Evolutionary conservation across 1,284 basidiomycete genomes (phyloP), one percentile per base, ranked within the genome.

Genomic region (Cutaneotrichosporon cutaneum): DNA sequence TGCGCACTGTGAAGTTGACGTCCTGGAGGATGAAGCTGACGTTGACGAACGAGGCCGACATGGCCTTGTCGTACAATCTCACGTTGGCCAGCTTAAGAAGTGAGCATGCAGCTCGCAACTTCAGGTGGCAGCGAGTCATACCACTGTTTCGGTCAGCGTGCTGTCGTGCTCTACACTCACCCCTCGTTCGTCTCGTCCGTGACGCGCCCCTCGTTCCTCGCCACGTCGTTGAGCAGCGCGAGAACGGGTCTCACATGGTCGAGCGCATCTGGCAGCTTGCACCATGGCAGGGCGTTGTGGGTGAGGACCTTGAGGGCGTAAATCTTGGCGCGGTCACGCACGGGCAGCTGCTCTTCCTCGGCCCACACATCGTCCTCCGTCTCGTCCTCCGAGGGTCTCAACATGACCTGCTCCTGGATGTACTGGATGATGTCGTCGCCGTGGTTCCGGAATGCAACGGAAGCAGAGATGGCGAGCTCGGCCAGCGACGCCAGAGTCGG

Each of bases 21-120:
- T 99, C 95, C 82, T 96, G 93, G 11, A 91, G 84, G 2, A 85
- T 85, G 58, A 92, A 82, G 0, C 89, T 90, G 18, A 97, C 73
- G 63, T 83, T 81, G 35, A 88, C 78, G 69, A 94, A 94, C 70
- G 86, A 85, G 16, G 80, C 80, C 14, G 82, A 71, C 18, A 93
- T 84, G 5, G 83, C 82, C 32, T 82, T 81, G n/a, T 86, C 84
- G 73, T 87, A 94, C 0, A 72, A 74, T 21, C 84, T 81, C 14
- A 87, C 82, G 0, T 86, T 83, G 0, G 89, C 87, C 10, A 99
- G 82, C 75, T 94, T 92, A 48, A 97, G 78, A 54, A 98, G 74
- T 1, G 90, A 92, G 10, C 88, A 80, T 0, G 90, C 88, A 0
- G 94, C 92, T 70, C 90, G 87, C 30, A 96, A 78, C 21, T 94